Percentiles rank a stretch among this genome's conserved stretches.
These are phyloP conservation scores for Talaromyces borbonicus DNA, from an alignment of 495 filamentous ascomycete genomes.

Conservation along the genomic window DNA sequence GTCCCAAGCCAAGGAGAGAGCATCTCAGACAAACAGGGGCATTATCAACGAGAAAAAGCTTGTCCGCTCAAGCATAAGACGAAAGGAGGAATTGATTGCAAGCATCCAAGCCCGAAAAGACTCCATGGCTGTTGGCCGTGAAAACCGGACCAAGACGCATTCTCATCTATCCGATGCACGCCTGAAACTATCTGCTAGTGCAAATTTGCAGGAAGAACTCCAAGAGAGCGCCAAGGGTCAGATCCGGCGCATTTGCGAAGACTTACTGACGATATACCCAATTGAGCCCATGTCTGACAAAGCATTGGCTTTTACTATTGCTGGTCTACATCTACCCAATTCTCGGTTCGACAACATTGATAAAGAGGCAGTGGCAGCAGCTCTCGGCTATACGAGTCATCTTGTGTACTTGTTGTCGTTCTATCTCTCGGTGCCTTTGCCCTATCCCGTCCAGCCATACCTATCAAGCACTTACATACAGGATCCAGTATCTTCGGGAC, in stretches of 20 bases:
- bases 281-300: conserved; percentile 56
- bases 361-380: conserved; percentile 65
- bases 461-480: conserved; percentile 67
- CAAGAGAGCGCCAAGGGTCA: conserved; percentile 63
- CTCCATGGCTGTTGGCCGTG: conserved; percentile 54
- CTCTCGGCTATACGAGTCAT: conserved; percentile 73
- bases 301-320: conserved; percentile 68
- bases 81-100: conserved; percentile 51
- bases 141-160: conserved; percentile 44
- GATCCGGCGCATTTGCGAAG: conserved; percentile 75
- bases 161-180: conserved; percentile 40
- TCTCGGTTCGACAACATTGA: conserved; percentile 56
- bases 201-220: conserved; percentile 42
- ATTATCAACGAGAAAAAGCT: conserved; percentile 53
- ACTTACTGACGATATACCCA: conserved; percentile 66
- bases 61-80: conserved; percentile 48
- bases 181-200: conserved; percentile 47
- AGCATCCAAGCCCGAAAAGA: conserved; percentile 56
- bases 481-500: conserved; percentile 63
- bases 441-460: conserved; percentile 66
- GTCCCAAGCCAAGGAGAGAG: conserved; percentile 54
- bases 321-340: conserved; percentile 66
- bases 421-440: conserved; percentile 69
- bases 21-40: conserved; percentile 47
- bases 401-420: conserved; percentile 67